Conservation (phyloP, 768 basidiomycete genomes). For the Rhodotorula sphaerocarpa region DNA sequence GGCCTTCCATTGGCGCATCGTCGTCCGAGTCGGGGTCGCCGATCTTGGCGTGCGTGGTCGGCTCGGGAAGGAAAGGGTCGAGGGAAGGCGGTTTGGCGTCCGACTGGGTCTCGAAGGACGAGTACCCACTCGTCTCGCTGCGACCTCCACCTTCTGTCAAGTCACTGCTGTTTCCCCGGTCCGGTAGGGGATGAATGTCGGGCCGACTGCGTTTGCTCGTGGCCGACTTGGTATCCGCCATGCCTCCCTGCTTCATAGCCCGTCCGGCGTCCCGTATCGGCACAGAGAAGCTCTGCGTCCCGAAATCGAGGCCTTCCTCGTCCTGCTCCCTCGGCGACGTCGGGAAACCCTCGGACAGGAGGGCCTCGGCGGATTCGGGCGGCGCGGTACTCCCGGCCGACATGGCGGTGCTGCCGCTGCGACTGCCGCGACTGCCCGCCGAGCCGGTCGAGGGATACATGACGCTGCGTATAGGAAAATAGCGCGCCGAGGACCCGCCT, state of each 20-base stretch:
- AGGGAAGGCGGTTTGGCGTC: constrained; percentile 9
- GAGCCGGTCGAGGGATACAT: constrained; percentile 14
- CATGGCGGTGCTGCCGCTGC: not conserved
- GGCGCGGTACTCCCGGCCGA: not conserved
- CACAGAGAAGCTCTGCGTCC: not conserved
- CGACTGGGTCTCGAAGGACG: not conserved
- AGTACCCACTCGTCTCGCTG: not conserved
- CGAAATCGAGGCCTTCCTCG: not conserved
- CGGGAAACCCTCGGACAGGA: constrained; percentile 4
- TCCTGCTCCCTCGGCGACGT: not conserved
- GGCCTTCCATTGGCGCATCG: not conserved
- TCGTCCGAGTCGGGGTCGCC: constrained; percentile 22
- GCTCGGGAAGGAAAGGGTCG: constrained; percentile 21
- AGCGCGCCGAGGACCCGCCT: constrained; percentile 6
- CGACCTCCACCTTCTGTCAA: not conserved
- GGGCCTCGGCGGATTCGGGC: not conserved
- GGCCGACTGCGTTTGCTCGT: not conserved
- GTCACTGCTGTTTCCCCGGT: not conserved
- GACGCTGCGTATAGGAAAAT: constrained; percentile 30
- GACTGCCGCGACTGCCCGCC: not conserved
- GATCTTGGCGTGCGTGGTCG: constrained; percentile 27
- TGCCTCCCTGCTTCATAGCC: not conserved
- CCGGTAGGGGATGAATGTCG: too few species aligned
- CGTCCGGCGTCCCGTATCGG: not conserved
- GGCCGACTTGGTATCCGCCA: too few species aligned